phyloP scores from a whole-genome alignment of 2,329 filamentous ascomycete genomes.

The Podosphaera xanthii region DNA sequence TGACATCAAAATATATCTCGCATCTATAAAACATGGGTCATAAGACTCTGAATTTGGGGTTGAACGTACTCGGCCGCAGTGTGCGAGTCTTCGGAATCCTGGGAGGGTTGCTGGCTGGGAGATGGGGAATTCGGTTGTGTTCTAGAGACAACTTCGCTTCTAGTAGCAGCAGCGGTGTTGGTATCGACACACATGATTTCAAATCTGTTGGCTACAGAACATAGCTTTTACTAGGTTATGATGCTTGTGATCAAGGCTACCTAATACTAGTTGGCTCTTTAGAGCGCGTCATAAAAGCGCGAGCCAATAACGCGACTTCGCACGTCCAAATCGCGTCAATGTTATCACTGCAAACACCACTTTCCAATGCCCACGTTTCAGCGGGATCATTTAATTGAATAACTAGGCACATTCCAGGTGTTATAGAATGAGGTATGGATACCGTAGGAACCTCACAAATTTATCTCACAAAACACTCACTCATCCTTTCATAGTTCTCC shows the following conservation, averaged over 20 bases:
- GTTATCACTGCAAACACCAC: too few species aligned
- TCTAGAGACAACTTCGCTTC: neutral
- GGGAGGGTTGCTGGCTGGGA: slow-evolving; percentile 9
- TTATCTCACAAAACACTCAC: slow-evolving; percentile 7
- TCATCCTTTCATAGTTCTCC: slow-evolving; percentile 42
- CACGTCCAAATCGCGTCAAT: too few species aligned
- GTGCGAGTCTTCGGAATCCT: slow-evolving; percentile 28
- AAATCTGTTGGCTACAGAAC: too few species aligned
- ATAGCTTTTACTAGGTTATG: too few species aligned
- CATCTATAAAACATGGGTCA: neutral
- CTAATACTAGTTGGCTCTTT: too few species aligned
- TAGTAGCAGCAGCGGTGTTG: neutral
- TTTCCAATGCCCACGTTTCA: too few species aligned
- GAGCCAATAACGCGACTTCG: too few species aligned
- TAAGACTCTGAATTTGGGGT: neutral
- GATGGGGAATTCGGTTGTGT: neutral
- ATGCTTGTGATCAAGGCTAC: too few species aligned
- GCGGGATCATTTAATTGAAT: neutral
- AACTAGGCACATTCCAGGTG: neutral
- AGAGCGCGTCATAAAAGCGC: too few species aligned
- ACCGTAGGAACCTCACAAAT: neutral
- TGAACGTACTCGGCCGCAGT: slow-evolving; percentile 22
- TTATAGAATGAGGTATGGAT: slow-evolving; percentile 16
- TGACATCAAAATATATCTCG: neutral
- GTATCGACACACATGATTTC: neutral